Conservation (phyloP, 768 basidiomycete species). For the Udeniomyces megalosporus region DNA sequence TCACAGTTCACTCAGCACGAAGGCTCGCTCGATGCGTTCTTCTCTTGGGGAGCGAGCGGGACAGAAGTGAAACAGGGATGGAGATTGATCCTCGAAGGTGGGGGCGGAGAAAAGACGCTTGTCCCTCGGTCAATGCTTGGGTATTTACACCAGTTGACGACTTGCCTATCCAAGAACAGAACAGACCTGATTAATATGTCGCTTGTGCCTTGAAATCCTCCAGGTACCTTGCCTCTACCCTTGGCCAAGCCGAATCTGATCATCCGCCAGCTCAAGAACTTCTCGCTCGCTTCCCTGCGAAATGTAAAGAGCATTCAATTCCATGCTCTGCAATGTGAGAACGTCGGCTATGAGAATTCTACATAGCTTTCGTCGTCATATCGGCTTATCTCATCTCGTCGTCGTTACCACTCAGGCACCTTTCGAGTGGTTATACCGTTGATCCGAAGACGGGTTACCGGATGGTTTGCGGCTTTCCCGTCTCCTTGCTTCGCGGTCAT, state of each 20-base stretch:
- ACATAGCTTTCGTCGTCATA: neutral
- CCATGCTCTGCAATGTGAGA: constrained; percentile 25
- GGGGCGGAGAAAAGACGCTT: neutral
- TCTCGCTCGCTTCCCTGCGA: constrained; percentile 23
- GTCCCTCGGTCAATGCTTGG: constrained; percentile 1
- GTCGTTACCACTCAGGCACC: constrained; percentile 5
- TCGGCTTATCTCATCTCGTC: no score
- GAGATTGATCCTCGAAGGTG: constrained; percentile 4
- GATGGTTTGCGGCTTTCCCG: no score
- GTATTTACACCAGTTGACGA: constrained; percentile 8
- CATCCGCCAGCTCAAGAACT: constrained; percentile 25
- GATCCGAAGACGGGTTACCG: neutral
- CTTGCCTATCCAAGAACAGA: neutral
- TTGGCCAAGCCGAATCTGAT: constrained; percentile 27
- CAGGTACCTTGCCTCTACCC: constrained; percentile 24
- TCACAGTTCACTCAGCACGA: constrained; percentile 21
- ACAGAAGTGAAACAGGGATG: constrained; percentile 22
- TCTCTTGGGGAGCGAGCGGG: constrained; percentile 22
- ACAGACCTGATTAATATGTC: constrained; percentile 1
- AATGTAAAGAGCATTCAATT: constrained; percentile 27
- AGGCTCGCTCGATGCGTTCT: constrained; percentile 26
- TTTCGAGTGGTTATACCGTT: constrained; percentile 28
- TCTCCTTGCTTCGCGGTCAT: no score
- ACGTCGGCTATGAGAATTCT: constrained; percentile 16
- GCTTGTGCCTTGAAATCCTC: constrained; percentile 24